A percentile compares a stretch with the other conserved stretches of the same genome.
Conservation (phyloP, 1,284 basidiomycete species). For the Sanguinoderma infundibulare region DNA sequence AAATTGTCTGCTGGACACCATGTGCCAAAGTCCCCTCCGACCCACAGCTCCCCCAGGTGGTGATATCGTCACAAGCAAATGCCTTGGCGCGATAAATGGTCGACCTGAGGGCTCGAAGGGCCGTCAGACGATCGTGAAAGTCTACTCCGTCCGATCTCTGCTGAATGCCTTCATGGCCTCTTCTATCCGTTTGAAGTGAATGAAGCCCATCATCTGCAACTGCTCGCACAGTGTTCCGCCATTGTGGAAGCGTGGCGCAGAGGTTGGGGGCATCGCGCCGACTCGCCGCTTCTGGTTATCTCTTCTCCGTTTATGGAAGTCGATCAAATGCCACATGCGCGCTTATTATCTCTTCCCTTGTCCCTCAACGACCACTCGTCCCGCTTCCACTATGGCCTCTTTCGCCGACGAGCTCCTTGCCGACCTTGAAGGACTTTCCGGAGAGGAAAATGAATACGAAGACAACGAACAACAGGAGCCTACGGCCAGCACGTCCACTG, state of each 20-base stretch:
- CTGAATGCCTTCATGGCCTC: background rate
- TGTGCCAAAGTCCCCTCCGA: background rate
- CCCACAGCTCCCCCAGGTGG: background rate
- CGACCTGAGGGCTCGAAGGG: background rate
- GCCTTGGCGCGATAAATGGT: background rate
- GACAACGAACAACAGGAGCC: constrained; percentile 45
- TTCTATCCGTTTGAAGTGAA: background rate
- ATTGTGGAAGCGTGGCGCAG: background rate
- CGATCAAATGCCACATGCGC: background rate
- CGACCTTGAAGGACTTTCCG: constrained; percentile 82
- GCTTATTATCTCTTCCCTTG: background rate
- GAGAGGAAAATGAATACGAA: constrained; percentile 56
- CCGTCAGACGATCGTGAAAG: background rate
- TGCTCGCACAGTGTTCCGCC: background rate
- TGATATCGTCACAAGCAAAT: background rate
- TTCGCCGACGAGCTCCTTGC: constrained; percentile 89
- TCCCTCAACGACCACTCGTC: background rate
- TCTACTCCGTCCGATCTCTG: background rate
- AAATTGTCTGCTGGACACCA: background rate
- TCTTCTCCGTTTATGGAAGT: background rate
- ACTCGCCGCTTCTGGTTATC: background rate
- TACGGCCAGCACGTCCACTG: constrained; percentile 35
- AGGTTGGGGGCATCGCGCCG: background rate
- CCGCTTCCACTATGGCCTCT: constrained; percentile 56
- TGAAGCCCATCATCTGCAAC: background rate